Evolutionary conservation across 257 asterid genomes (phyloP).

Genomic region (Knoxia roxburghii): DNA sequence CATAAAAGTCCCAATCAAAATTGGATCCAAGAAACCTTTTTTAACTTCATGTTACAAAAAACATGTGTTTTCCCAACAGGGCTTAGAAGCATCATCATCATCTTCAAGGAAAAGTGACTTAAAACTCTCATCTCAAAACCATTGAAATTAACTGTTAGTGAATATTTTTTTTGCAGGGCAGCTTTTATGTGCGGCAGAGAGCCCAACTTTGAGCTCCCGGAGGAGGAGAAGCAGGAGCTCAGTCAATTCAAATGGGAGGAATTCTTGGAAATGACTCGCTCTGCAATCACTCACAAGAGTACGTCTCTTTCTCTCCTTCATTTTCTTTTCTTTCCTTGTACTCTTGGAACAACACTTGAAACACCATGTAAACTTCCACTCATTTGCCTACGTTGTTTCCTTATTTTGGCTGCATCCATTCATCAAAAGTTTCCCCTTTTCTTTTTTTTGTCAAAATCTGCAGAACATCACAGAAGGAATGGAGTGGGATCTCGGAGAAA

Average conservation of each 20-base stretch:
- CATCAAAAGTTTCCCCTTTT: no score
- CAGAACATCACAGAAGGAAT: conserved; percentile 55
- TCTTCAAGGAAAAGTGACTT: no score
- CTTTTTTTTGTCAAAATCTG: conserved; percentile 12
- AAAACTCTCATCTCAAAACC: no score
- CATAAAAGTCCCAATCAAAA: no score
- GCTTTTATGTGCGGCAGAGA: conserved; percentile 98
- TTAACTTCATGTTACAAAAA: no score
- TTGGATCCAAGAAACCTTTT: no score
- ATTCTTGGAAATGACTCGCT: conserved; percentile 69
- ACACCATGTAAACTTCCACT: background rate
- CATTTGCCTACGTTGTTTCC: background rate
- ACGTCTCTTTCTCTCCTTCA: background rate
- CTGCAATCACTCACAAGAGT: conserved; percentile 82
- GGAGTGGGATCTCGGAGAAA: conserved; percentile 40
- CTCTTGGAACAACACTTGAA: background rate
- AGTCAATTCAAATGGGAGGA: conserved; percentile 73
- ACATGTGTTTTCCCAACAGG: no score
- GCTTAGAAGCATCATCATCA: no score
- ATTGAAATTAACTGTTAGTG: no score
- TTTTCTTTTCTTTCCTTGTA: background rate
- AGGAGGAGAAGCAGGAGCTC: conserved; percentile 78
- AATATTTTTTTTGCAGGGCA: conserved; percentile 72
- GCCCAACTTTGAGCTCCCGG: conserved; percentile 81
- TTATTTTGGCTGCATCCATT: background rate